Base-by-base conservation (phyloP, 331 rosid genomes). In the Dryas integrifolia region DNA sequence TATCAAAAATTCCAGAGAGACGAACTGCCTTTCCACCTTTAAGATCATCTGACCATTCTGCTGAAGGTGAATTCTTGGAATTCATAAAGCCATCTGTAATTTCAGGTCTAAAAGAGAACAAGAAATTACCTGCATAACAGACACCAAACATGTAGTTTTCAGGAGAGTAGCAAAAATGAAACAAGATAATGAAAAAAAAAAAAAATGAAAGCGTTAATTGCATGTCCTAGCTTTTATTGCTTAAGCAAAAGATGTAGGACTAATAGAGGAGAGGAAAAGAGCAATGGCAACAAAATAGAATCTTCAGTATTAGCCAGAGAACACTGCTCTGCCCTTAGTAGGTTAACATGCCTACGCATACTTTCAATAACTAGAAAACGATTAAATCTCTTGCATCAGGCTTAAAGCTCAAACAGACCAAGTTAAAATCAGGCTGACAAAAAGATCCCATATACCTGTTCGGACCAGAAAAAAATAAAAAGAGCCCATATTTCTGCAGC, bases 21-120 rank as follows among this genome's bases (percentile, higher is more conserved):
- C 64, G 82, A 61, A 89, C 92, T 67, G 96, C 96, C 84, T 94
- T 94, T 73, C 93, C 96, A 77, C 98, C 98, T 85, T 84, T 84
- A 82, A 94, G 77, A 75, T 82, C 79, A 65, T 83, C 89, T 6
- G 98, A 91, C 98, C 96, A 94, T 77, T 86, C 98, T 30, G 72
- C 85, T 16, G 89, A 82, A 69, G 82, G 69, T 69, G 87, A 76
- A 52, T 78, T 76, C 80, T 76, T 77, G 47, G 81, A 77, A 69
- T 82, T 85, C 69, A 76, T 71, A 38, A 77, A 74, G 67, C 80
- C 87, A 77, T 84, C 85, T 26, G 84, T 56, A 70, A 86, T 55
- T 70, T 84, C 75, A 56, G 98, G 98, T 88, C 96, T 89, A 72
- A 88, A 82, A 26, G 98, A 92, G 55, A 94, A 82, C 67, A 82